Base-by-base conservation (phyloP, 176 grass and related monocot species). In the Phragmites australis region DNA sequence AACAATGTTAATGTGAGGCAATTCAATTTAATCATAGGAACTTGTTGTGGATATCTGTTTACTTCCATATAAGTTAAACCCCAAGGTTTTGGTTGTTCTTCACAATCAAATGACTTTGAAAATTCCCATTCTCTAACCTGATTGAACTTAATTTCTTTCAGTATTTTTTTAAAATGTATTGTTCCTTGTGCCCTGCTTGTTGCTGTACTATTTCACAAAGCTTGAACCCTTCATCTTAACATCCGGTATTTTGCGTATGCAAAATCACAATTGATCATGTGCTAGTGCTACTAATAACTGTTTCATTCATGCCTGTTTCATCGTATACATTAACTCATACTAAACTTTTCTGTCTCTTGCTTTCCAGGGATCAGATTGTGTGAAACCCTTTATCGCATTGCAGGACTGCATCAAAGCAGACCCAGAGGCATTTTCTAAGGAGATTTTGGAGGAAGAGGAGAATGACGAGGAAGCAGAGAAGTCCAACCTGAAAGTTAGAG, bases 341-440 rank as follows among this genome's bases (percentile, higher is more conserved):
- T 48, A 25, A 85, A 13, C 4, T 56, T 46, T 72, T 8, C 43
- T 81, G 43, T 31, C 17, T 76, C 45, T 83, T 6, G 17, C 57
- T 87, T 86, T 57, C n/a, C 70, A 98, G 96, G 96, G 92, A 72
- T 94, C 96, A 47, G 92, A 98, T 78, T 98, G 96, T 69, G 92
- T 98, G 57, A 82, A 67, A 53, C 90, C 88, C 21, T 98, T 98
- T 57, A 81, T 93, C 14, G 84, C 92, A 23, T 76, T 98, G 88
- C 96, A 94, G 68, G 82, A 93, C 67, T 98, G 96, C 82, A 98
- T 98, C 59, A 86, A 98, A 87, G 65, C 67, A 79, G 89, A 95
- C 49, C 86, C 96, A 76, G 62, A 87, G 88, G 92, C 92, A 53
- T 98, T 98, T 81, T 93, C 95, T 27, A 98, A 98, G 73, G 95